Base-by-base conservation (phyloP, 805 yeast genomes). In the Pichia deserticola region DNA sequence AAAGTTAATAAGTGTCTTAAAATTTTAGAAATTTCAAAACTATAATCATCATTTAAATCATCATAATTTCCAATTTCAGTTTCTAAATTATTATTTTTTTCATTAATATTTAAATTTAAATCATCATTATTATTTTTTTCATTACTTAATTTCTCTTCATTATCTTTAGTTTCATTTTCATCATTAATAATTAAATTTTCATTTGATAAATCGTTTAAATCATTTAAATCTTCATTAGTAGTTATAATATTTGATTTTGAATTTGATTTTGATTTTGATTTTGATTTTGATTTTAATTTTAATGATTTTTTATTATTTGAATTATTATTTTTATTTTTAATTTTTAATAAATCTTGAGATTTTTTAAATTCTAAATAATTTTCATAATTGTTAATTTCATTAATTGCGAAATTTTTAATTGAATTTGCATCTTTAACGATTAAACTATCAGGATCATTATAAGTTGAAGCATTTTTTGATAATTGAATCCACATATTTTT, bases 381-480 rank as follows among this genome's bases (percentile, higher is more conserved):
- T 20, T 68, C 68, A 34, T 50, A 70, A 48, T 74, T 71, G 33
- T 68, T 61, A 4, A 74, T 70, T 57, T 76, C 78, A 30, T 74
- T 74, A 44, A 72, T 66, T 12, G 84, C 87, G 58, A 74, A 78
- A 20, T 78, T 74, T 44, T 70, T 71, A 45, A 88, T 75, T 48
- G 70, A 72, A 11, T 66, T 62, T 2, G 95, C 83, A 61, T 85
- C 87, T 40, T 71, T 72, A 1, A 85, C 92, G 45, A 89, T 82
- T 60, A 80, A 71, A 52, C 81, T 71, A 13, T 73, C 75, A 35
- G 76, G 75, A 59, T 84, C 89, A 60, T 89, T 89, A 63, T 81
- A 89, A 1, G 78, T 70, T 47, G 70, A 66, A 28, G 96, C 95
- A 62, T 89, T 89, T 45, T 74, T 70, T 34, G 78, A 74, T 82